These are phyloP conservation scores for Biscutella laevigata DNA, from an alignment of 441 rosid species.

Conservation along the genomic window DNA sequence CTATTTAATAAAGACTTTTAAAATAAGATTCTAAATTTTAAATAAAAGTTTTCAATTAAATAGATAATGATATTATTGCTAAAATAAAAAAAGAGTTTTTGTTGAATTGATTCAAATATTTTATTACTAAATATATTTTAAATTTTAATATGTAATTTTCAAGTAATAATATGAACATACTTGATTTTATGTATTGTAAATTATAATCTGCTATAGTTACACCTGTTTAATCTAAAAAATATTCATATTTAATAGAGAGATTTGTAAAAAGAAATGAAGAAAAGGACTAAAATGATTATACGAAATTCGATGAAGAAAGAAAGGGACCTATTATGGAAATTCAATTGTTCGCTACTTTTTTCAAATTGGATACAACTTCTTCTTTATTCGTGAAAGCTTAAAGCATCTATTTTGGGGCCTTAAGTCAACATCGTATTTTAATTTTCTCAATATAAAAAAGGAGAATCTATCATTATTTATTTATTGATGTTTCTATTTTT, in stretches of 20 bases:
- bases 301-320: constrained; percentile 3
- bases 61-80: too few species aligned
- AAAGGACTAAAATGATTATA: not conserved
- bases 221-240: too few species aligned
- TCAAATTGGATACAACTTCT: constrained; percentile 23
- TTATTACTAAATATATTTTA: too few species aligned
- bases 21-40: too few species aligned
- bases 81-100: too few species aligned
- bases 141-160: too few species aligned
- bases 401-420: not conserved
- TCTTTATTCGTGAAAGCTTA: constrained; percentile 20
- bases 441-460: not conserved
- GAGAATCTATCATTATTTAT: not conserved
- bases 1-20: too few species aligned
- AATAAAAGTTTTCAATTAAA: too few species aligned
- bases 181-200: too few species aligned
- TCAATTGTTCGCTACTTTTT: constrained; percentile 26
- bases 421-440: constrained; percentile 8
- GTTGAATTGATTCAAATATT: too few species aligned
- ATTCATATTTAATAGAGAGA: not conserved
- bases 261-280: not conserved
- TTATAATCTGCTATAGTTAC: too few species aligned
- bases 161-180: too few species aligned
- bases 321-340: constrained; percentile 3
- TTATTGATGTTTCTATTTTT: not conserved